These are phyloP conservation scores for Tritrichomonas foetus DNA, from an alignment of 208 protist species.

Conservation along the genomic window DNA sequence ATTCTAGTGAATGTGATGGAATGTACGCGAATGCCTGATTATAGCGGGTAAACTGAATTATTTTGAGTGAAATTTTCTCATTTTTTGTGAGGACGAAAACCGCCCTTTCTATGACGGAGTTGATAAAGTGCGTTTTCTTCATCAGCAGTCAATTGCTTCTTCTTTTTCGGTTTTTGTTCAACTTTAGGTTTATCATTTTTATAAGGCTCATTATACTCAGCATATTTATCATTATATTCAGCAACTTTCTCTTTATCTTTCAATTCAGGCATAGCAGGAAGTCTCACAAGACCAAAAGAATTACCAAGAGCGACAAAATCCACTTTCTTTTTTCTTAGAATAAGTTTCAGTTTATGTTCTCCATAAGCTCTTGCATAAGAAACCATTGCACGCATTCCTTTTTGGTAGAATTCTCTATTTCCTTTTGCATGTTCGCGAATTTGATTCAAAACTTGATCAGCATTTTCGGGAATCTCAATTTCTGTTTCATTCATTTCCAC, in stretches of 20 bases:
- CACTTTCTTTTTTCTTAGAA: not conserved
- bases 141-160: too few species aligned
- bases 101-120: too few species aligned
- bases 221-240: too few species aligned
- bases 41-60: too few species aligned
- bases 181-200: too few species aligned
- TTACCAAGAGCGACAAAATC: not conserved
- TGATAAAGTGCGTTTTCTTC: too few species aligned
- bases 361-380: not conserved
- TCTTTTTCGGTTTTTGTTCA: too few species aligned
- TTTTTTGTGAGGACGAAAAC: too few species aligned
- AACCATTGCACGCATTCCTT: not conserved
- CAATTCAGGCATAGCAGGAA: not conserved
- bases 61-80: too few species aligned
- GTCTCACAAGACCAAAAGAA: not conserved
- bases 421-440: not conserved
- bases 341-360: not conserved
- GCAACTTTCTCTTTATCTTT: not conserved
- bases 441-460: not conserved
- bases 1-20: too few species aligned
- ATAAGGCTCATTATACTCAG: too few species aligned
- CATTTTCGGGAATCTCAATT: not conserved
- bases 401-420: not conserved
- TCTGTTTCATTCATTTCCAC: not conserved
- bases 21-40: too few species aligned